Conservation (phyloP, 345 rosid genomes). For the Brassica juncea region DNA sequence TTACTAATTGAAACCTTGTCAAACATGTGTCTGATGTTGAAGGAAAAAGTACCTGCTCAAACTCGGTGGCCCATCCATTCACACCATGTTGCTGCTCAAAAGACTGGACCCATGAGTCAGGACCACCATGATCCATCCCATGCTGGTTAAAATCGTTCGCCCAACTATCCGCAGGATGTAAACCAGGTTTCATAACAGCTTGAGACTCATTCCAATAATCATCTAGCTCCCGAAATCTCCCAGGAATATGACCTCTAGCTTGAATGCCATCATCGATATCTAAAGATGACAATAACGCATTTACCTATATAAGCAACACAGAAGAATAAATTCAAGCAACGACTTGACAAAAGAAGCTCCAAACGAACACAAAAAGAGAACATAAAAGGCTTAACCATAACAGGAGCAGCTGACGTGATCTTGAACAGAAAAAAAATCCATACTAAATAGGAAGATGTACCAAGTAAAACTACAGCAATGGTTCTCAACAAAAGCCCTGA, state of each 20-base stretch:
- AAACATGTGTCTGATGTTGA: not conserved
- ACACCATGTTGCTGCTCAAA: conserved; percentile 93
- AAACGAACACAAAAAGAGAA: not conserved
- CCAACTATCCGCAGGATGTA: conserved; percentile 80
- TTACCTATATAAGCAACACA: conserved; percentile 58
- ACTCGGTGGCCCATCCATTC: conserved; percentile 95
- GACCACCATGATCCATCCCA: conserved; percentile 54
- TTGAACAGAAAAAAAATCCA: not conserved
- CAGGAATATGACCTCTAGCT: conserved; percentile 71
- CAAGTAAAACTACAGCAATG: conserved; percentile 7
- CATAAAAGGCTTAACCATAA: not conserved
- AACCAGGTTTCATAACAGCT: conserved; percentile 57
- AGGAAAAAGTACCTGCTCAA: conserved; percentile 64
- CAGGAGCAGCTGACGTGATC: no score
- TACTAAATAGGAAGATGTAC: not conserved
- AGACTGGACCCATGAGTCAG: conserved; percentile 81
- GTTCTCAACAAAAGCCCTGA: conserved; percentile 16
- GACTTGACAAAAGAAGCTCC: not conserved
- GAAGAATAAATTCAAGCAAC: conserved; percentile 12
- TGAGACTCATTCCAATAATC: conserved; percentile 98
- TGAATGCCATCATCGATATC: conserved; percentile 77
- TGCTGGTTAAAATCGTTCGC: conserved; percentile 69
- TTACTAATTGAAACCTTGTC: conserved; percentile 8
- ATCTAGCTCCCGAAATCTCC: conserved; percentile 84
- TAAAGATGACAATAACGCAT: conserved; percentile 80